Percentiles rank a stretch among this genome's conserved stretches.
Evolutionary conservation across 192 early-diverging fungal genomes (phyloP).

Genomic region (Irineochytrium annulatum): DNA sequence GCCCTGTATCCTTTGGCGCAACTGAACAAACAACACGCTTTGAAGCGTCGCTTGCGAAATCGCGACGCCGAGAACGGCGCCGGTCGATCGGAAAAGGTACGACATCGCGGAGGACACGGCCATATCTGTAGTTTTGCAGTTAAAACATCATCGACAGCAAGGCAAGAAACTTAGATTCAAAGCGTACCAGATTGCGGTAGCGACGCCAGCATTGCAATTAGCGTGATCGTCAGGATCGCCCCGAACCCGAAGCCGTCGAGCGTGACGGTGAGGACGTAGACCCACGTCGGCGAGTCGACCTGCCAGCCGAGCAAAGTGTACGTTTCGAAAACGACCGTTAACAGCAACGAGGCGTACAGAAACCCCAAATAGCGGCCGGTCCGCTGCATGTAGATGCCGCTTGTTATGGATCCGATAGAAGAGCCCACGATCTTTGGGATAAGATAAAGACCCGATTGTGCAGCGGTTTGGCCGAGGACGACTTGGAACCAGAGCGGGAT

Average conservation of each 20-base stretch:
- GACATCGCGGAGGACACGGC: slow-evolving; percentile 1
- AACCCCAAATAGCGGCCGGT: neutral
- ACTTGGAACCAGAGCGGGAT: slow-evolving; percentile 14
- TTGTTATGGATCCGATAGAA: neutral
- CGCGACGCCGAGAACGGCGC: slow-evolving; percentile 9
- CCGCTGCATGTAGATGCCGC: slow-evolving; percentile 9
- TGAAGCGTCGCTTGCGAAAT: slow-evolving; percentile 33
- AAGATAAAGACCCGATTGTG: slow-evolving; percentile 2
- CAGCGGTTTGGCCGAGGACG: neutral
- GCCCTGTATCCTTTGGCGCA: neutral
- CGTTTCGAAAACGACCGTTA: neutral
- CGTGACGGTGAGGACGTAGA: neutral
- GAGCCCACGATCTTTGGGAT: slow-evolving; percentile 7
- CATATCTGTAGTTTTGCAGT: neutral
- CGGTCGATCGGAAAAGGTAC: slow-evolving; percentile 10
- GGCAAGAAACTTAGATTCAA: too few relatives aligned
- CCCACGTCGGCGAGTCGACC: neutral
- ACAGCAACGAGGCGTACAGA: neutral
- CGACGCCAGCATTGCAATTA: slow-evolving; percentile 6
- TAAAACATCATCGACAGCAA: neutral
- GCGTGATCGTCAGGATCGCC: neutral
- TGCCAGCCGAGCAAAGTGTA: neutral
- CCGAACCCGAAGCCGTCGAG: slow-evolving; percentile 22
- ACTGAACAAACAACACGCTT: slow-evolving; percentile 23
- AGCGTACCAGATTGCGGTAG: neutral